These are phyloP conservation scores for Taiozyma onychis DNA, from an alignment of 1,139 yeast genomes.

Conservation along the genomic window DNA sequence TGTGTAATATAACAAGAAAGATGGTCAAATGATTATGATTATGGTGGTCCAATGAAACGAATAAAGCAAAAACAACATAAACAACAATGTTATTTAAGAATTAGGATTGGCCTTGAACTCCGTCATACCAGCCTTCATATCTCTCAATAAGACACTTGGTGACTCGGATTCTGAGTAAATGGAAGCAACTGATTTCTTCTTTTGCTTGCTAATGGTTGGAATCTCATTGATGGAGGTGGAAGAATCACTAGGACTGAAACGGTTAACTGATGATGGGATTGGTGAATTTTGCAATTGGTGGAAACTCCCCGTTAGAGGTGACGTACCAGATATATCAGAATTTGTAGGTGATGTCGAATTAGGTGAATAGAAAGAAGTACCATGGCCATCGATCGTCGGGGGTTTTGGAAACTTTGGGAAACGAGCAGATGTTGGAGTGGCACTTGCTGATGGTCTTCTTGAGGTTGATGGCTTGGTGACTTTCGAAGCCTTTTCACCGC, in stretches of 20 bases:
- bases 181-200: neutral
- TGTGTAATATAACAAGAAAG: neutral
- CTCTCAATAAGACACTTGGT: conserved; percentile 4
- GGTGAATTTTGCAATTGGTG: conserved; percentile 10
- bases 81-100: neutral
- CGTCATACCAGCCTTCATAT: conserved; percentile 14
- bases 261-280: conserved; percentile 6
- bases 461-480: conserved; percentile 5
- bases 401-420: conserved; percentile 17
- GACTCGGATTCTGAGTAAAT: conserved; percentile 2
- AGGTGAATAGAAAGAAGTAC: conserved; percentile 15
- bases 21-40: neutral
- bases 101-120: conserved; percentile 11
- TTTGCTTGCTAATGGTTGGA: neutral
- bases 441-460: conserved; percentile 15
- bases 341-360: conserved; percentile 19
- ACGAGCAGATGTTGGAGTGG: conserved; percentile 17
- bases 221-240: conserved; percentile 8
- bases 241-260: conserved; percentile 12
- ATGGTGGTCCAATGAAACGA: neutral
- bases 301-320: conserved; percentile 1
- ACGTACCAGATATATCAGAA: conserved; percentile 18
- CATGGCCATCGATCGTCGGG: conserved; percentile 16
- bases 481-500: conserved; percentile 9
- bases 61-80: neutral